Conservation (phyloP, 1,284 basidiomycete species). For the Fomes fomentarius region DNA sequence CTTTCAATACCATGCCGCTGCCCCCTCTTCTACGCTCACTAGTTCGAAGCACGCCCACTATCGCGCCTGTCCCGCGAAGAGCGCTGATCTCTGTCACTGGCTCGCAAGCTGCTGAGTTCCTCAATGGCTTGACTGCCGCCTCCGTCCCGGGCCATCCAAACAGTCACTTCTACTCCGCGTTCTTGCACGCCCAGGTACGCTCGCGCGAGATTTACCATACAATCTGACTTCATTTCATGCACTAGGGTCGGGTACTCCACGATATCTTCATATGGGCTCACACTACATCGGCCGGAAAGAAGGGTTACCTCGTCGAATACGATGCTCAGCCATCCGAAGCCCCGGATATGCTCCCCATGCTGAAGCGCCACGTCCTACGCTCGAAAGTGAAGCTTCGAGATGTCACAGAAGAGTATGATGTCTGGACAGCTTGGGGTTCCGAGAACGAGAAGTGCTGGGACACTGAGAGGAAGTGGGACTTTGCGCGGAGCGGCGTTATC, state of each 20-base stretch:
- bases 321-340: constrained; percentile 62
- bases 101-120: constrained; percentile 81
- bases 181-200: constrained; percentile 86
- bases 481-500: constrained; percentile 63
- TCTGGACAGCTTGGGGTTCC: constrained; percentile 82
- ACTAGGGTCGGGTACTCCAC: constrained; percentile 86
- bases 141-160: constrained; percentile 53
- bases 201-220: not conserved
- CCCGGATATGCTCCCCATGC: constrained; percentile 60
- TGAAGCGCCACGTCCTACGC: constrained; percentile 88
- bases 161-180: constrained; percentile 74
- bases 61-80: constrained; percentile 66
- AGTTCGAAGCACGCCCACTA: constrained; percentile 53
- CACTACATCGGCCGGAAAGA: constrained; percentile 47
- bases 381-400: constrained; percentile 87
- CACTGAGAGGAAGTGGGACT: constrained; percentile 51
- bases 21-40: constrained; percentile 47
- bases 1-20: constrained; percentile 30
- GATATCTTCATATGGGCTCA: constrained; percentile 86
- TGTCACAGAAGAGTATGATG: constrained; percentile 74
- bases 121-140: constrained; percentile 84
- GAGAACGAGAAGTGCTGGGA: constrained; percentile 42
- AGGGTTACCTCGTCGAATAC: constrained; percentile 76
- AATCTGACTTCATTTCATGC: not conserved
- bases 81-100: constrained; percentile 80